Base-by-base conservation (phyloP, 371 early-diverging fungal genomes). In the Cokeromyces recurvatus region DNA sequence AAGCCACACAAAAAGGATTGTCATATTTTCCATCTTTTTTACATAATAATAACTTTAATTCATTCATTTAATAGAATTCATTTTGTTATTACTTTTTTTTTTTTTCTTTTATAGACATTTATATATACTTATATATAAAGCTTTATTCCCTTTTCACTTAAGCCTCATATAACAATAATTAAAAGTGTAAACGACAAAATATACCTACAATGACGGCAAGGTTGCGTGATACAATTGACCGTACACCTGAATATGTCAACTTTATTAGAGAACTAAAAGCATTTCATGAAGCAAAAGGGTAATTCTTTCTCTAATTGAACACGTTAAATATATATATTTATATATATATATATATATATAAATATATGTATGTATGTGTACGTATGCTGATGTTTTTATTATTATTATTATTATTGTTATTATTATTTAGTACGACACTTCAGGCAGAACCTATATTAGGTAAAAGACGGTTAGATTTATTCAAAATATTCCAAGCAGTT, bases 361-460 rank as follows among this genome's bases (percentile, higher is more conserved):
- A 35, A 15, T 4, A 35, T 35, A 16, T 22, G 2, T 23, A 21
- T 16, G n/a, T n/a, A n/a, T n/a, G n/a, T n/a, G n/a, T n/a, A 22
- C 1, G n/a, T n/a, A 20, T 21, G 29, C 19, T 20, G 4, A 15
- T 19, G 6, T 25, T 38, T 41, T 41, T n/a, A 44, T 8, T 16
- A 41, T 37, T 37, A 21, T n/a, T 38, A n/a, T 15, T 17, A 6
- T 19, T 17, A 24, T 11, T 34, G 16, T 27, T 35, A 15, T 9
- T 10, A 19, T 15, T 19, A 16, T 22, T 7, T 32, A 42, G 46
- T 4, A 43, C 49, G n/a, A 52, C 53, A 24, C 36, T 17, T 34
- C 32, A 29, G 49, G 70, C 74, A 35, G 87, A 89, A 47, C 87
- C 85, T 16, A 81, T 89, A 2, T 62, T 89, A 21, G 90, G 90